These are phyloP conservation scores for Chlorella variabilis DNA, from an alignment of 163 green algal genomes.

Conservation along the genomic window DNA sequence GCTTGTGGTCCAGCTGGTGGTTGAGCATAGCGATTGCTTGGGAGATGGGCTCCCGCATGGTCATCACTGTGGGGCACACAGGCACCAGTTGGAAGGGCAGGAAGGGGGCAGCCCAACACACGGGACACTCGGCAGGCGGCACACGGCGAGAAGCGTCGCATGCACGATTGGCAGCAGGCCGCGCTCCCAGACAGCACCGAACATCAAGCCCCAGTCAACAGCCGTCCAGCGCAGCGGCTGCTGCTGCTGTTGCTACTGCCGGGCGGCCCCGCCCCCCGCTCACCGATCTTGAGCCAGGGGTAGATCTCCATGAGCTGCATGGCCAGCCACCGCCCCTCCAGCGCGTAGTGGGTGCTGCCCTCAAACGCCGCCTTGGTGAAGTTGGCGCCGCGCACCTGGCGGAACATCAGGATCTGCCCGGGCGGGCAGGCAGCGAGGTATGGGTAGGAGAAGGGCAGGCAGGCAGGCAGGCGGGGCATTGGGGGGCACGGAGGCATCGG, in stretches of 20 bases:
- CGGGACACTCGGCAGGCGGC: too few relatives aligned
- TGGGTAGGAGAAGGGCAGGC: not conserved
- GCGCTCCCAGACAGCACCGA: too few relatives aligned
- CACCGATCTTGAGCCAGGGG: conserved; percentile 43
- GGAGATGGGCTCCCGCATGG: conserved; percentile 46
- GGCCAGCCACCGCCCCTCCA: conserved; percentile 29
- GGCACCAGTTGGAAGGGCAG: not conserved
- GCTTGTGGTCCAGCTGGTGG: conserved; percentile 38
- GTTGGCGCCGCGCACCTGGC: not conserved
- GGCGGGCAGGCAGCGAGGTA: not conserved
- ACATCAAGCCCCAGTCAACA: too few relatives aligned
- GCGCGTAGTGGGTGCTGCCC: conserved; percentile 43
- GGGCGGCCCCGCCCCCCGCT: too few relatives aligned
- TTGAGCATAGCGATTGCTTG: conserved; percentile 43
- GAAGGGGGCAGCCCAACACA: not conserved
- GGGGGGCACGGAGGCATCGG: too few relatives aligned
- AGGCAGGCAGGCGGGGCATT: not conserved
- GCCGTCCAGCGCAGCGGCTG: too few relatives aligned
- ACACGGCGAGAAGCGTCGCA: too few relatives aligned
- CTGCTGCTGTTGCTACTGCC: too few relatives aligned
- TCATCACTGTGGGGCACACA: conserved; percentile 18
- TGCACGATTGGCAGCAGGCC: too few relatives aligned
- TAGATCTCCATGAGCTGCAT: conserved; percentile 13
- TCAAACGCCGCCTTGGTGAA: conserved; percentile 33
- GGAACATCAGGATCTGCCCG: conserved; percentile 8